Percentiles rank a stretch among this genome's conserved stretches.
Conservation (phyloP, 2,329 filamentous ascomycete genomes). For the Amauroascus verrucosus region DNA sequence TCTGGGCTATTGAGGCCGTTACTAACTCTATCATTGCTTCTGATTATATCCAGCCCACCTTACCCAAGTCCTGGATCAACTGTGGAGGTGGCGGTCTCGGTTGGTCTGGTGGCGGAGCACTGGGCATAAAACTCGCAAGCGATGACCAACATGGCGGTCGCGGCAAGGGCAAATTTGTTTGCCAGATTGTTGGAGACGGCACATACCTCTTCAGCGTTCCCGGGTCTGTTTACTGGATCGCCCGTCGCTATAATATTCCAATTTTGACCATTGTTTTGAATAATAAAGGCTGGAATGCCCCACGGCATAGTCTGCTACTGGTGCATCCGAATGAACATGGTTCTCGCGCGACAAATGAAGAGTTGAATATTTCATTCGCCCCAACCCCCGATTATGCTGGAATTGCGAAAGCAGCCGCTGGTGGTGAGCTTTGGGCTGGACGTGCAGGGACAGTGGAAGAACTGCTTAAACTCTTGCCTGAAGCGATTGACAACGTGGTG, state of each 20-base stretch:
- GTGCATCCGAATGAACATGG: constrained; percentile 57
- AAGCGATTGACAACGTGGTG: constrained; percentile 51
- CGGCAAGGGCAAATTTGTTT: constrained; percentile 49
- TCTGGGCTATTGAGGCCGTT: constrained; percentile 69
- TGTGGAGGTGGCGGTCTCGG: constrained; percentile 71
- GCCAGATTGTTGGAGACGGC: constrained; percentile 57
- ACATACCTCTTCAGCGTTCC: constrained; percentile 58
- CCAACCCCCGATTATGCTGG: constrained; percentile 58
- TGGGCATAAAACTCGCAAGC: constrained; percentile 65
- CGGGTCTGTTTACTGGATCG: constrained; percentile 58
- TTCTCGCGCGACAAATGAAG: constrained; percentile 51
- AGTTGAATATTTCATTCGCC: constrained; percentile 56
- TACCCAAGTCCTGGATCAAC: constrained; percentile 68
- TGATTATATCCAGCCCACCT: constrained; percentile 58
- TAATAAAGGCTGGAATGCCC: constrained; percentile 63
- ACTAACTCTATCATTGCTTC: constrained; percentile 58
- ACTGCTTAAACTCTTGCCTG: constrained; percentile 43
- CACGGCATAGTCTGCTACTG: constrained; percentile 49
- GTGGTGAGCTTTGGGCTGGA: constrained; percentile 52
- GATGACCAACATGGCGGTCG: constrained; percentile 42
- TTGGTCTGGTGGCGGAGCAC: constrained; percentile 65
- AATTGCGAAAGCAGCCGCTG: constrained; percentile 56
- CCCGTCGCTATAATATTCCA: constrained; percentile 54
- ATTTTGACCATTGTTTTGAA: constrained; percentile 58
- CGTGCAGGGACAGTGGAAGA: constrained; percentile 49